phyloP scores from a whole-genome alignment of 1,284 basidiomycete species.

The Trametes sp. region DNA sequence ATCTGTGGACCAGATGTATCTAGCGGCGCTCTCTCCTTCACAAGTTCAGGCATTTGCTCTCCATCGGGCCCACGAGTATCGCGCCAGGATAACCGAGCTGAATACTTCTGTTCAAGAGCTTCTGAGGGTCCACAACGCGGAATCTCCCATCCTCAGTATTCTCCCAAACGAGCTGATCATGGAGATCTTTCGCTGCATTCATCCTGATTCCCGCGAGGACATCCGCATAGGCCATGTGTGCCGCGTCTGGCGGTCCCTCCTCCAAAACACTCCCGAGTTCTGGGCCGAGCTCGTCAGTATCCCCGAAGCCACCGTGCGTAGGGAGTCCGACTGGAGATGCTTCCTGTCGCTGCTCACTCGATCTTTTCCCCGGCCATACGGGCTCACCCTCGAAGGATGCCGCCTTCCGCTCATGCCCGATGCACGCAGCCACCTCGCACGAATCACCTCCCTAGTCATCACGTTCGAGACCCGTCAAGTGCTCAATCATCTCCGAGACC shows the following conservation, averaged over 20 bases:
- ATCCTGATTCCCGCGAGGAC: not conserved
- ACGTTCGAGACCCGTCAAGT: not conserved
- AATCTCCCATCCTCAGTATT: not conserved
- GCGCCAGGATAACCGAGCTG: not conserved
- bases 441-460: not conserved
- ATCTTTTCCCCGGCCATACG: not conserved
- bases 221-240: conserved; percentile 13
- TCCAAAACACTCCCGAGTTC: conserved; percentile 8
- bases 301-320: not conserved
- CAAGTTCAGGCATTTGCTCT: not conserved
- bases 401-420: conserved; percentile 1
- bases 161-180: conserved; percentile 7
- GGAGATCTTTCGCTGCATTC: conserved; percentile 8
- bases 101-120: not conserved
- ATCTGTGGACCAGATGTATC: too few species aligned
- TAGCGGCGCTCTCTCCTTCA: not conserved
- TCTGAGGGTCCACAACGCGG: not conserved
- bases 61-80: not conserved
- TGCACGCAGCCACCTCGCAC: not conserved
- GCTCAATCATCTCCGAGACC: not conserved
- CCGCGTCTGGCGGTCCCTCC: not conserved
- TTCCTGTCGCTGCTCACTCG: not conserved
- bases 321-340: not conserved
- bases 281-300: conserved; percentile 4
- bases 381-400: not conserved